Base-by-base conservation (phyloP, 805 yeast genomes). In the Saccharomycopsis oosterbeekiorum region DNA sequence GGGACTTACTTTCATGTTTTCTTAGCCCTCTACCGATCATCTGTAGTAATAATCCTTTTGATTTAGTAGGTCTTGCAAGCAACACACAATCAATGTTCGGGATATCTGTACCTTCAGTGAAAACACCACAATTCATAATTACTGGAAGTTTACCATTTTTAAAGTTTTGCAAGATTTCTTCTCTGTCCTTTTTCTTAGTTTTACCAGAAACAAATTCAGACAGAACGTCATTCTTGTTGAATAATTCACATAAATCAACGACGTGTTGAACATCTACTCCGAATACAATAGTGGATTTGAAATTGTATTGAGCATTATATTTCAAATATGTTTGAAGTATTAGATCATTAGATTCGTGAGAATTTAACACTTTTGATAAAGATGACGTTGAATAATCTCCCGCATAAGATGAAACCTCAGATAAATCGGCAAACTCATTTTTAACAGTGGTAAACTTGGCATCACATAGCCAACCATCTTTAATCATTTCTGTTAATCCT, bases 51-150 rank as follows among this genome's bases (percentile, higher is more conserved):
- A 92, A 73, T 0, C 87, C 82, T 39, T 83, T 74, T 0, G 97
- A 91, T 62, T 78, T 79, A 0, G 97, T 88, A 1, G 97, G 97
- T 40, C 97, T 74, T 2, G 89, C 88, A 39, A 92, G 71, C 36
- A 92, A 76, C 12, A 92, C 75, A 37, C 90, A 84, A 68, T 92
- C 97, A 61, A 91, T 86, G 64, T 84, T 84, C 2, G 97, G 97
- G 19, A 93, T 84, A 73, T 92, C 97, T 0, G 97, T 90, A 0
- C 98, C 98, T 70, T 92, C 98, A 0, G 97, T 92, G 67, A 93
- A 86, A 5, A 92, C 89, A 17, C 88, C 89, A 70, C 96, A 94
- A 69, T 93, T 93, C 74, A 94, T 80, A 37, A 92, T 72, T 0
- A 93, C 96, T 4, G 85, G 82, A 19, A 89, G 76, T 15, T 78